Conservation (phyloP, 179 eudicot genomes). For the Patellifolia procumbens region DNA sequence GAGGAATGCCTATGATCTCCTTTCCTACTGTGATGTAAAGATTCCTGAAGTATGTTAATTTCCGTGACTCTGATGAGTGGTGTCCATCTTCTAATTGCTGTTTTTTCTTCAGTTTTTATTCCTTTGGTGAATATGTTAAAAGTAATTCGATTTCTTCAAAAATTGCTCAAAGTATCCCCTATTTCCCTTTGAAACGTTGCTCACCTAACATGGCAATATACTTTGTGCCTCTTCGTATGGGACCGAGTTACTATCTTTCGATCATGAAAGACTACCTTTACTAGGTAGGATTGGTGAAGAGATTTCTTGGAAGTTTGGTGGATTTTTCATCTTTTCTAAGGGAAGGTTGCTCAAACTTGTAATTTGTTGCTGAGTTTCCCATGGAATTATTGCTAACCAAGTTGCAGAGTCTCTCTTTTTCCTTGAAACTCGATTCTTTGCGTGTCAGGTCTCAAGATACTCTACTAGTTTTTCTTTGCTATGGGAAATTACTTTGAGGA, state of each 20-base stretch:
- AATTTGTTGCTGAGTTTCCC: not conserved
- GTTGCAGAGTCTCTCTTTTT: not conserved
- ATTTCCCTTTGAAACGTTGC: not conserved
- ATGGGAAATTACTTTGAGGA: not conserved
- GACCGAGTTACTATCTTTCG: not conserved
- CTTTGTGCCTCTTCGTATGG: not conserved
- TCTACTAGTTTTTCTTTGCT: not conserved
- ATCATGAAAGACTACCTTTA: not conserved
- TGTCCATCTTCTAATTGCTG: not conserved
- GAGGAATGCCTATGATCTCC: constrained; percentile 91
- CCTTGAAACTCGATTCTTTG: not conserved
- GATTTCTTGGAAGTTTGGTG: no score
- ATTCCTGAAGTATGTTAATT: constrained; percentile 66
- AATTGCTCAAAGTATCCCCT: constrained; percentile 6
- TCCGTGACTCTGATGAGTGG: constrained; percentile 5
- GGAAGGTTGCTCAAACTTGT: not conserved
- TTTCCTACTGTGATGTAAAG: constrained; percentile 64
- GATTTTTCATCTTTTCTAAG: not conserved
- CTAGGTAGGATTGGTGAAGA: not conserved
- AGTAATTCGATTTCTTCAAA: not conserved
- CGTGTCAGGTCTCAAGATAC: not conserved
- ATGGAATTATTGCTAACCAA: not conserved
- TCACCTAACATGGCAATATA: not conserved
- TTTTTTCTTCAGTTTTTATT: not conserved
- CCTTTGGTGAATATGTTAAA: not conserved